Evolutionary conservation across 2,329 filamentous ascomycete species (phyloP), one percentile per base, ranked within the genome.

Genomic region (Coniella lustricola): DNA sequence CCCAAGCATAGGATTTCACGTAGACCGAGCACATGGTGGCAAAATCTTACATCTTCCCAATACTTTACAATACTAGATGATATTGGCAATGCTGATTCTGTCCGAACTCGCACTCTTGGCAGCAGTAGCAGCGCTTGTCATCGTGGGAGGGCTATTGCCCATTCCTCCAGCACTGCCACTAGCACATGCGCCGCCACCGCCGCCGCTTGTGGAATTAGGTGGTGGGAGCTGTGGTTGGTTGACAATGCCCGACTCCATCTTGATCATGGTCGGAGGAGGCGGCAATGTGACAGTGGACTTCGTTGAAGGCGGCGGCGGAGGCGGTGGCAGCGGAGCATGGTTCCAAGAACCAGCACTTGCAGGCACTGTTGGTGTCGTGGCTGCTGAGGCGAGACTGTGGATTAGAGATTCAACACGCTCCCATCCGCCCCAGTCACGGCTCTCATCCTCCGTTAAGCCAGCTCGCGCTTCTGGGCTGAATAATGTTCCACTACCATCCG

Each of bases 361-460:
- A 36, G 46, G 29, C 12, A 50, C 33, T 8, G 53, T 53, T 8
- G 55, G 49, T 17, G 53, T 53, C 8, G 61, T 53, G 3, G 57
- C 45, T 7, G 50, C 49, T 65, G 72, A 52, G 64, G 73, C 57
- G 31, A 89, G 65, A 35, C 75, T 71, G 16, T 75, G 70, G 3
- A 87, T 69, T 18, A 79, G 72, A 46, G 75, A 72, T 58, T 93
- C 84, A 13, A 95, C 71, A 53, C 79, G 77, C 18, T 81, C 79
- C 90, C 90, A 96, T 2, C 87, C 87, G 44, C 82, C 81, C 87
- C 88, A 94, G 40, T 86, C 83, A 46, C 75, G 71, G 38, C 72
- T 69, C 55, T 83, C 79, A 10, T 77, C 74, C 20, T 74, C 73
- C 0, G 72, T 76, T 12, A 84, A 64, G 0, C 76, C 72, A 13